These are phyloP conservation scores for Cercospora sp. DNA, from an alignment of 2,329 filamentous ascomycete species.

Conservation along the genomic window DNA sequence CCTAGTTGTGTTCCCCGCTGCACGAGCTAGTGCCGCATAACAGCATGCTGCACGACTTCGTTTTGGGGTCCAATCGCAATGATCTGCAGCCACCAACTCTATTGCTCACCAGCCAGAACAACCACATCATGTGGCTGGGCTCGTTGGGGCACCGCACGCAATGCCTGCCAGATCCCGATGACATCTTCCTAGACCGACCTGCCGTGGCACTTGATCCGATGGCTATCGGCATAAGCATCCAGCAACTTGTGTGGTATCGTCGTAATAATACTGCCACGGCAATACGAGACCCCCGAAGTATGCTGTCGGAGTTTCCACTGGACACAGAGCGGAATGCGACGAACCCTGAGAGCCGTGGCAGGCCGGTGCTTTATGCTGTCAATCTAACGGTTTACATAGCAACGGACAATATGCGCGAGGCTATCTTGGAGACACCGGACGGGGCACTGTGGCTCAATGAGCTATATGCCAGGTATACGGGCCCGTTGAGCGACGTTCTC, in stretches of 20 bases:
- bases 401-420: slow-evolving; percentile 1
- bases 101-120: background rate
- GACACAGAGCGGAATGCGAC: background rate
- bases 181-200: background rate
- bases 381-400: slow-evolving; percentile 7
- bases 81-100: slow-evolving; percentile 15
- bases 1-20: slow-evolving; percentile 2
- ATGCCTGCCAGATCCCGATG: background rate
- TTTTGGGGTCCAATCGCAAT: background rate
- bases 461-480: background rate
- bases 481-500: background rate
- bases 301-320: background rate
- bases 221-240: background rate
- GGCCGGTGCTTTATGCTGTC: background rate
- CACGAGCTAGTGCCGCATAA: background rate
- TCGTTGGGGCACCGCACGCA: background rate
- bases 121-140: slow-evolving; percentile 16
- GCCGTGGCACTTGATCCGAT: background rate
- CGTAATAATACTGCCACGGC: background rate
- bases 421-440: background rate
- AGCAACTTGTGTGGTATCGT: background rate
- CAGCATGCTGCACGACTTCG: slow-evolving; percentile 4
- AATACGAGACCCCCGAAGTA: background rate
- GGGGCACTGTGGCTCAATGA: background rate
- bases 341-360: background rate